A percentile compares a stretch with the other conserved stretches of the same genome.
phyloP scores from a whole-genome alignment of 2,329 filamentous ascomycete genomes.

The Nothopassalora personata region DNA sequence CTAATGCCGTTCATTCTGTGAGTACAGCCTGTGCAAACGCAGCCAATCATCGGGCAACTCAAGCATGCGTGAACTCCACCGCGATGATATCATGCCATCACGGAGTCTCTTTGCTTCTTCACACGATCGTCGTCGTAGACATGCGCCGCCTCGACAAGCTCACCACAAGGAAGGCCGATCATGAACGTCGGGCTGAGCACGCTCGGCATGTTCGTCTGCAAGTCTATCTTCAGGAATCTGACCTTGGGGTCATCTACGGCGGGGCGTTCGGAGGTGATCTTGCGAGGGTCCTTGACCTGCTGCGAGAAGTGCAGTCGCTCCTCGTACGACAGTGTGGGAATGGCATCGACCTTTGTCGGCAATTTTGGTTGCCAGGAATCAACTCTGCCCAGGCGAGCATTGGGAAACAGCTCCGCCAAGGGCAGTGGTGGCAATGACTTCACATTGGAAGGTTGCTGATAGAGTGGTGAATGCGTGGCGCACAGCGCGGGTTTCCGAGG shows the following conservation, averaged over 20 bases:
- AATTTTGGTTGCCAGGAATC: neutral
- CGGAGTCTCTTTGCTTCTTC: neutral
- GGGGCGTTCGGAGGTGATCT: slow-evolving; percentile 4
- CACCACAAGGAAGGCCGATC: slow-evolving; percentile 13
- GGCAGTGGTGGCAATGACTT: neutral
- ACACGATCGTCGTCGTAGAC: neutral
- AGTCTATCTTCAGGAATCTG: slow-evolving; percentile 8
- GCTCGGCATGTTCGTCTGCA: slow-evolving; percentile 1
- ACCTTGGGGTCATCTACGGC: slow-evolving; percentile 6
- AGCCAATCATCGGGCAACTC: neutral
- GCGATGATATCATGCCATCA: neutral
- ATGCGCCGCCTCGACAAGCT: slow-evolving; percentile 11
- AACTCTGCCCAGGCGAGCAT: neutral
- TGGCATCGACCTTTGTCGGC: neutral
- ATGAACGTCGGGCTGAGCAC: slow-evolving; percentile 13
- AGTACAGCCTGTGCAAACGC: too few relatives aligned
- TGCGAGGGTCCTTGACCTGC: neutral
- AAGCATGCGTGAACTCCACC: neutral
- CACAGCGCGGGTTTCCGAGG: neutral
- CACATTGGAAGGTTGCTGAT: neutral
- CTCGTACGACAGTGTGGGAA: neutral
- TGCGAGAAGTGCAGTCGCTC: neutral
- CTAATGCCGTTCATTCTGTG: too few relatives aligned
- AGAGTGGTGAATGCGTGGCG: slow-evolving; percentile 13
- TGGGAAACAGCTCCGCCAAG: neutral